phyloP scores from a whole-genome alignment of 2,329 filamentous ascomycete genomes.

The Beauveria pseudobassiana region DNA sequence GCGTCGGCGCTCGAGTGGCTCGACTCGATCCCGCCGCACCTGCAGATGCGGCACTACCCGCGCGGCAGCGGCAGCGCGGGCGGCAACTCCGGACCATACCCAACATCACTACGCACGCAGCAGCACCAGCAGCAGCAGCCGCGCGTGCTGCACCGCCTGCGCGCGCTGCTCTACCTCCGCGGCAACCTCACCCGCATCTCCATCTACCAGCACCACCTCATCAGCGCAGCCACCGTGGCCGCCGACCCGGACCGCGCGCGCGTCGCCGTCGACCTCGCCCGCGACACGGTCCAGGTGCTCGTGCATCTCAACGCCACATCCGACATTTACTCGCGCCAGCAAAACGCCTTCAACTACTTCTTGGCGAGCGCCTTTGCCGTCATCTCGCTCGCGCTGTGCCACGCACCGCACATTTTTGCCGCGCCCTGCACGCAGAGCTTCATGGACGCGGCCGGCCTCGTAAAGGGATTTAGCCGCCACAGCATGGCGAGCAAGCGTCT shows the following conservation, averaged over 20 bases:
- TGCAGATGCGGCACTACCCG: constrained; percentile 30
- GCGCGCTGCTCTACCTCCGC: constrained; percentile 35
- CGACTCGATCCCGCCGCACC: constrained; percentile 34
- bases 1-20: constrained; percentile 37
- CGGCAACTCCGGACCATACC: constrained; percentile 12
- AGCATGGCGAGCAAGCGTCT: constrained; percentile 25
- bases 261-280: constrained; percentile 29
- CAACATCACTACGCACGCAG: not conserved
- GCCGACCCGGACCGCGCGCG: constrained; percentile 27
- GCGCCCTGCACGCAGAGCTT: constrained; percentile 27
- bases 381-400: constrained; percentile 37
- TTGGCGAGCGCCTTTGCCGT: constrained; percentile 23
- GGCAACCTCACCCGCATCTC: constrained; percentile 38
- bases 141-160: constrained; percentile 31
- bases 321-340: constrained; percentile 22
- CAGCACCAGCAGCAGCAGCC: constrained; percentile 22
- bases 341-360: constrained; percentile 23
- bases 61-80: constrained; percentile 22
- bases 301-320: constrained; percentile 21
- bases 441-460: constrained; percentile 23
- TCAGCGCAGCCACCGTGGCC: constrained; percentile 29
- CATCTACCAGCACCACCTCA: constrained; percentile 35
- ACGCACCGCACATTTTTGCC: constrained; percentile 35
- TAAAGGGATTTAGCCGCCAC: constrained; percentile 25
- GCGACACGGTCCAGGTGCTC: constrained; percentile 22